A percentile compares a stretch with the other conserved stretches of the same genome.
Evolutionary conservation across 2,329 filamentous ascomycete species (phyloP).

Genomic region (Diaporthe amygdali): DNA sequence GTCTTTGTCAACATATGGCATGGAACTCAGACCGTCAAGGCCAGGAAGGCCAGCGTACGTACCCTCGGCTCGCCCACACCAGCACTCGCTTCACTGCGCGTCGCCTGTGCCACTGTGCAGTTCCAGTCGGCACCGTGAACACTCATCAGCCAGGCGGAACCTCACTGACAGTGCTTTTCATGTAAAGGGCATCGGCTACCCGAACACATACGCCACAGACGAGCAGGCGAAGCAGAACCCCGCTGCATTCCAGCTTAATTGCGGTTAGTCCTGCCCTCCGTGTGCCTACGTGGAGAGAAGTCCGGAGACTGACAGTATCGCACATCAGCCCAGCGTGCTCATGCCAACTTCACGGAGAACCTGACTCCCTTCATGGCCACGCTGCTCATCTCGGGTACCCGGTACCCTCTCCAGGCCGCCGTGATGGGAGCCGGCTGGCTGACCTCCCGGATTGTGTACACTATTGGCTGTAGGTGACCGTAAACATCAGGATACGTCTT

Average conservation of each 20-base stretch:
- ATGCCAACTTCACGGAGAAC: constrained; percentile 70
- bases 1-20: constrained; percentile 65
- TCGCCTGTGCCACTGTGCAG: not conserved
- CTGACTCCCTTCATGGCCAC: constrained; percentile 56
- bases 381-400: constrained; percentile 61
- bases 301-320: not conserved
- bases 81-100: not conserved
- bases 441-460: constrained; percentile 58
- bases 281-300: not conserved
- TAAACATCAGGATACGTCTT: constrained; percentile 26
- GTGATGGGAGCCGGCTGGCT: constrained; percentile 58
- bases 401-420: constrained; percentile 56
- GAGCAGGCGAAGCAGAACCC: constrained; percentile 60
- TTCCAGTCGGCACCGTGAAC: not conserved
- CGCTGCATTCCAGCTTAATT: constrained; percentile 66
- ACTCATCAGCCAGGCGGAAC: not conserved
- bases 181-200: constrained; percentile 56
- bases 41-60: constrained; percentile 52
- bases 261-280: constrained; percentile 45
- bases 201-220: constrained; percentile 59
- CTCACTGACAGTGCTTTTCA: not conserved
- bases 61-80: not conserved
- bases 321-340: constrained; percentile 60
- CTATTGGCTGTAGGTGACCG: constrained; percentile 54
- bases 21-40: constrained; percentile 47